A percentile compares a stretch with the other conserved stretches of the same genome.
These are phyloP conservation scores for Paramyrothecium roridum DNA, from an alignment of 2,329 filamentous ascomycete genomes.

Conservation along the genomic window DNA sequence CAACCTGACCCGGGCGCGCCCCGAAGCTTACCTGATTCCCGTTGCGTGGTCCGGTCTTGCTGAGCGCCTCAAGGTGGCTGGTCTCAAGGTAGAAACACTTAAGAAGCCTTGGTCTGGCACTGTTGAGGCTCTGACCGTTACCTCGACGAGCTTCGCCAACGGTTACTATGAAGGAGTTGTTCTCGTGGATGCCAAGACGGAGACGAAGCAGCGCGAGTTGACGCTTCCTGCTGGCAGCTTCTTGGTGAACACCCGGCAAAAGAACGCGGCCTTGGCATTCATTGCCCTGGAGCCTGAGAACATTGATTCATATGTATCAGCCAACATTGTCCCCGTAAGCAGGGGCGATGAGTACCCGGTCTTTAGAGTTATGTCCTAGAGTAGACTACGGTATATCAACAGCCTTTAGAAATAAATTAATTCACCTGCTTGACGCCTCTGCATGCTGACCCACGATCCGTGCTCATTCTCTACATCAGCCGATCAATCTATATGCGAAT, in stretches of 20 bases:
- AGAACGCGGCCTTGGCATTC: conserved; percentile 25
- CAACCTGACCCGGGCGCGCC: conserved; percentile 23
- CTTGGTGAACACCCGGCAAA: conserved; percentile 27
- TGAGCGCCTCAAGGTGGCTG: conserved; percentile 18
- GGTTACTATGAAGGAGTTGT: conserved; percentile 24
- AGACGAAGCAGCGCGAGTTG: conserved; percentile 10
- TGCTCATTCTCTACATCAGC: too few species aligned
- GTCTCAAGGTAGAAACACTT: conserved; percentile 20
- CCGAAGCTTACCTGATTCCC: conserved; percentile 25
- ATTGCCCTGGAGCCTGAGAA: conserved; percentile 27
- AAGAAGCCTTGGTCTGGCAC: conserved; percentile 15
- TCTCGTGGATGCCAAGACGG: conserved; percentile 14
- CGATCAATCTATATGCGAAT: too few species aligned
- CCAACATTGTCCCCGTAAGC: conserved; percentile 23
- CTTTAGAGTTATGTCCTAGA: conserved; percentile 13
- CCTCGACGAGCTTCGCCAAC: conserved; percentile 11
- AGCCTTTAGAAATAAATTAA: too few species aligned
- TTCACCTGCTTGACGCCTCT: too few species aligned
- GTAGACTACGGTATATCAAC: too few species aligned
- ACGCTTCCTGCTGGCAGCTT: conserved; percentile 24
- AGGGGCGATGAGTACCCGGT: conserved; percentile 26
- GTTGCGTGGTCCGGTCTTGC: conserved; percentile 22
- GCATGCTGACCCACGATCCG: too few species aligned
- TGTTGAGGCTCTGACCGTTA: conserved; percentile 23
- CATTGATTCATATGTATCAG: conserved; percentile 27